Evolutionary conservation across 1,139 yeast species (phyloP), one percentile per base, ranked within the genome.

Genomic region (Pichia sp.): DNA sequence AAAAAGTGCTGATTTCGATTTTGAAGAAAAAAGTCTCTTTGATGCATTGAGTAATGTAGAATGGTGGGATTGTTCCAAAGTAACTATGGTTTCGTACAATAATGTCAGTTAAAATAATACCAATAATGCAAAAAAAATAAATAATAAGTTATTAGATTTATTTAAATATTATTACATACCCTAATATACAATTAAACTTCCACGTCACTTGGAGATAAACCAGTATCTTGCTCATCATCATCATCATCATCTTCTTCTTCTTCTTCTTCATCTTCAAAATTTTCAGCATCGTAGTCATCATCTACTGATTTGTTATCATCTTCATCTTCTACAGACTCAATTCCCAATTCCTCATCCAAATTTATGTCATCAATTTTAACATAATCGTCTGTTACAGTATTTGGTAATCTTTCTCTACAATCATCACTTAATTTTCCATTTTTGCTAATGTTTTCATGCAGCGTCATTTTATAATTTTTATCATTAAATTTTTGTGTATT

Each of bases 11-110:
- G 43, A 41, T 9, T 10, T 28, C 9, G 47, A 43, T 31, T 4
- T 27, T 5, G 52, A 45, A 25, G 49, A 48, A 10, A 47, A 39
- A n/a, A 46, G 50, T 30, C n/a, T 50, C 4, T 46, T 50, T 36
- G 51, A 48, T 30, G 46, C 44, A 3, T 31, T 50, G 12, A 48
- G 46, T 29, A 43, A 41, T 25, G 51, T 40, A 8, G 51, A 50
- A 39, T 45, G 41, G 30, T 33, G 40, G 43, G 50, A 46, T 33
- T 46, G 43, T 34, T 43, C 50, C 6, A 46, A 40, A 34, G 37
- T 48, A 7, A 48, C 46, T 1, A 20, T 48, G 7, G 29, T 35
- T 3, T 29, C 47, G 22, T 42, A 45, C 28, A 39, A 41, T 35
- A 24, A 32, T n/a, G n/a, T n/a, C n/a, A n/a, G n/a, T n/a, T n/a